These are phyloP conservation scores for Fusarium sp. DNA, from an alignment of 2,329 filamentous ascomycete genomes.

Conservation along the genomic window DNA sequence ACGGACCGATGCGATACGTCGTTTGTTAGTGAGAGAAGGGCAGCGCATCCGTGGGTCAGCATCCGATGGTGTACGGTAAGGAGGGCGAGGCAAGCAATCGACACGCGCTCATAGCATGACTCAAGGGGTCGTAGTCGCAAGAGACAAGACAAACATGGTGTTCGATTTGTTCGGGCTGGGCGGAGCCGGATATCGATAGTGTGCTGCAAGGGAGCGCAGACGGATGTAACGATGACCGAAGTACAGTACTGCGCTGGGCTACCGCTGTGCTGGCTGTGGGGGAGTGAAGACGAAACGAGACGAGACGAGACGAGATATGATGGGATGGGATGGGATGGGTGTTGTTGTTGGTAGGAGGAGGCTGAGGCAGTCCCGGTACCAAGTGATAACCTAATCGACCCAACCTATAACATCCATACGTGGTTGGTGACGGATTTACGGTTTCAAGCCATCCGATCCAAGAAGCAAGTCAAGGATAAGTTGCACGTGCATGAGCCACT, in stretches of 20 bases:
- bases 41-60: slow-evolving; percentile 37
- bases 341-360: slow-evolving; percentile 30
- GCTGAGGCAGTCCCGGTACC: slow-evolving; percentile 27
- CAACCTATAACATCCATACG: not conserved
- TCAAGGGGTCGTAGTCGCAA: slow-evolving; percentile 40
- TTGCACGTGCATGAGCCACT: slow-evolving; percentile 40
- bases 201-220: slow-evolving; percentile 26
- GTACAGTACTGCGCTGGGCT: slow-evolving; percentile 1
- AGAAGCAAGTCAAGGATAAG: slow-evolving; percentile 30
- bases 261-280: not conserved
- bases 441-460: slow-evolving; percentile 36
- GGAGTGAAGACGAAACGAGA: slow-evolving; percentile 11
- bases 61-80: slow-evolving; percentile 35
- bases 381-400: slow-evolving; percentile 30
- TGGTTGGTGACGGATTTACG: slow-evolving; percentile 40
- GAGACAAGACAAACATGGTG: slow-evolving; percentile 42
- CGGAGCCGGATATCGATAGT: slow-evolving; percentile 29
- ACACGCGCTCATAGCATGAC: slow-evolving; percentile 47
- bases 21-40: slow-evolving; percentile 25
- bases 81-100: slow-evolving; percentile 36
- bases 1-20: slow-evolving; percentile 14
- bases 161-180: slow-evolving; percentile 23
- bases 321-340: slow-evolving; percentile 8
- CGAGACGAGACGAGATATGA: not conserved
- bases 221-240: slow-evolving; percentile 15